Conservation (phyloP, 495 filamentous ascomycete species). For the Penicillium maclennaniae region DNA sequence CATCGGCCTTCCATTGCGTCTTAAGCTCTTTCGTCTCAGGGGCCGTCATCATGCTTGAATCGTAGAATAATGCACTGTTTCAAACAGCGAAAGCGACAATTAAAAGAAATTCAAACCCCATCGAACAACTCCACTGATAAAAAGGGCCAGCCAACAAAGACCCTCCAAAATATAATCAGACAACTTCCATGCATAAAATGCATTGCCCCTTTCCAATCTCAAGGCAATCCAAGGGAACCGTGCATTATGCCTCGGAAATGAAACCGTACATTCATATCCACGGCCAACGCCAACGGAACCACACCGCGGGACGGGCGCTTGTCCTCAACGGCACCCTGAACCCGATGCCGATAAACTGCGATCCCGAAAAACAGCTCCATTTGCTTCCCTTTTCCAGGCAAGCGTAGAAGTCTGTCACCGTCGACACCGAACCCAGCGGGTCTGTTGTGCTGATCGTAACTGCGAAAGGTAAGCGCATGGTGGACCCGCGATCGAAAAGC, state of each 20-base stretch:
- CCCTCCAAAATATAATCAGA: neutral
- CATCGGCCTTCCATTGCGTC: constrained; percentile 14
- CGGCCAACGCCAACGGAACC: neutral
- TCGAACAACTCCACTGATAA: neutral
- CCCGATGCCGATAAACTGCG: constrained; percentile 5
- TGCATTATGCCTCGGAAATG: neutral
- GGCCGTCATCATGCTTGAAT: constrained; percentile 7
- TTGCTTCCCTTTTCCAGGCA: neutral
- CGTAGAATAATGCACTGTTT: neutral
- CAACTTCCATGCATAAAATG: constrained; percentile 3
- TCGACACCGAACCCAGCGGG: neutral
- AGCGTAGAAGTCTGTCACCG: neutral
- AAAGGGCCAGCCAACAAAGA: neutral
- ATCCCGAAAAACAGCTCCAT: constrained; percentile 7
- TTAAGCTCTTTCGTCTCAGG: constrained; percentile 17
- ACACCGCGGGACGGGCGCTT: neutral
- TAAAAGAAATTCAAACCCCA: constrained; percentile 1
- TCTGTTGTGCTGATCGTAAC: neutral
- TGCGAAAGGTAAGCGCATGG: neutral
- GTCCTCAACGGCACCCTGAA: constrained; percentile 8
- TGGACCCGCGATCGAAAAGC: constrained; percentile 9
- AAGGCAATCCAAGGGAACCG: neutral
- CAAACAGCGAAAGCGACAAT: neutral
- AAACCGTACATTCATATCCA: neutral
- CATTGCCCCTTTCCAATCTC: neutral